phyloP scores from a whole-genome alignment of 352 stramenopile genomes.

The Phytophthora citrophthora region DNA sequence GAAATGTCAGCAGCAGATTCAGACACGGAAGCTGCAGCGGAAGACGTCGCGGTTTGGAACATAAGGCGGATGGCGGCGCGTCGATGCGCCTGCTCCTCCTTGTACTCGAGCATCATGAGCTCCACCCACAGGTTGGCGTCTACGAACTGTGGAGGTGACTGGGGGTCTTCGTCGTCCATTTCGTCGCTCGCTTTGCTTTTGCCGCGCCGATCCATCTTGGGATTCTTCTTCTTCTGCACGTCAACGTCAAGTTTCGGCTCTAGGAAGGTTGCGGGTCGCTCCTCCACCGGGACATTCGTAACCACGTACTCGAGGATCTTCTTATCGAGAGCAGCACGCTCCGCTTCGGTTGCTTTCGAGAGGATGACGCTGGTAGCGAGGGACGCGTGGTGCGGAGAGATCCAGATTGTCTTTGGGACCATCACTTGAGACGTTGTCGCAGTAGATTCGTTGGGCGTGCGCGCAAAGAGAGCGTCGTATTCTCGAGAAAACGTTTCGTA shows the following conservation, averaged over 20 bases:
- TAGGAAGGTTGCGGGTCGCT: slow-evolving; percentile 56
- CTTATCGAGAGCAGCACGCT: slow-evolving; percentile 61
- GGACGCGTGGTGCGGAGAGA: slow-evolving; percentile 77
- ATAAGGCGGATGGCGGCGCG: slow-evolving; percentile 91
- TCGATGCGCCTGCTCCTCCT: slow-evolving; percentile 92
- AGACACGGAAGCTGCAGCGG: slow-evolving; percentile 22
- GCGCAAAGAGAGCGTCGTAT: slow-evolving; percentile 46
- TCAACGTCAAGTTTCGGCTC: slow-evolving; percentile 18
- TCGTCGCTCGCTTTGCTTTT: slow-evolving; percentile 15
- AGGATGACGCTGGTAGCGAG: slow-evolving; percentile 78
- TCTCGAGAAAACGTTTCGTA: slow-evolving; percentile 63
- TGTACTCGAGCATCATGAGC: slow-evolving; percentile 92
- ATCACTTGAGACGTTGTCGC: neutral
- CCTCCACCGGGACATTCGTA: slow-evolving; percentile 64
- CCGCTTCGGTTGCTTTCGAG: slow-evolving; percentile 68
- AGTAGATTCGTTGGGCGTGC: neutral
- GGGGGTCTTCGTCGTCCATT: neutral
- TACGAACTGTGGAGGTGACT: slow-evolving; percentile 50
- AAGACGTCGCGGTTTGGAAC: slow-evolving; percentile 88
- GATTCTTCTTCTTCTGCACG: slow-evolving; percentile 13
- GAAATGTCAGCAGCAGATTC: slow-evolving; percentile 29
- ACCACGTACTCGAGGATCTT: slow-evolving; percentile 75
- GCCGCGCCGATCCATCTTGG: slow-evolving; percentile 12
- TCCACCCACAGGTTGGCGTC: slow-evolving; percentile 84
- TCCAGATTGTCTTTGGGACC: slow-evolving; percentile 83